Conservation (phyloP, 345 rosid species). For the Physaria fendleri region DNA sequence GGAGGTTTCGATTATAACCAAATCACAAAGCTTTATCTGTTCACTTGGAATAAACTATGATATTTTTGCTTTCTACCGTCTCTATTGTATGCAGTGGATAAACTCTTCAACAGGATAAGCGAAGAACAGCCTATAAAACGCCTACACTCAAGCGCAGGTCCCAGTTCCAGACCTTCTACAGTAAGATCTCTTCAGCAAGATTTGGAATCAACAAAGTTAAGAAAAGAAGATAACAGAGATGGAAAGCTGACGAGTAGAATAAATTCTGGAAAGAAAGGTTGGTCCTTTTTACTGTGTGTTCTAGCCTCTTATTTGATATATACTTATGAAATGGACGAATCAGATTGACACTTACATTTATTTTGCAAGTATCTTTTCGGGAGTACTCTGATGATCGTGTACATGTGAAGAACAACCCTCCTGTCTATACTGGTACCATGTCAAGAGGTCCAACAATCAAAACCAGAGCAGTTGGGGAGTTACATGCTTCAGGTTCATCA, state of each 20-base stretch:
- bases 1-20: slow-evolving; percentile 32
- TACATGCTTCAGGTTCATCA: slow-evolving; percentile 13
- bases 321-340: slow-evolving; percentile 5
- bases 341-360: slow-evolving; percentile 7
- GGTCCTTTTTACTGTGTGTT: not conserved
- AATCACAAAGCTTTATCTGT: not conserved
- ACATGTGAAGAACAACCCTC: slow-evolving; percentile 20
- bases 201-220: slow-evolving; percentile 4
- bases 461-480: slow-evolving; percentile 9
- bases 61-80: not conserved
- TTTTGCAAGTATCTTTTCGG: slow-evolving; percentile 6
- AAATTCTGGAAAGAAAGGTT: slow-evolving; percentile 25
- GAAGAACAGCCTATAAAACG: slow-evolving; percentile 12
- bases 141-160: slow-evolving; percentile 8
- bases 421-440: not conserved
- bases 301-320: not conserved
- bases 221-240: not conserved
- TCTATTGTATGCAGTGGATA: slow-evolving; percentile 31
- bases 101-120: slow-evolving; percentile 37
- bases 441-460: slow-evolving; percentile 15
- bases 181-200: slow-evolving; percentile 5
- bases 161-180: not conserved
- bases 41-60: not conserved
- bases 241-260: slow-evolving; percentile 13
- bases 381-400: slow-evolving; percentile 7